phyloP scores from a whole-genome alignment of 2,329 filamentous ascomycete genomes.

The Paecilomyces sp. region DNA sequence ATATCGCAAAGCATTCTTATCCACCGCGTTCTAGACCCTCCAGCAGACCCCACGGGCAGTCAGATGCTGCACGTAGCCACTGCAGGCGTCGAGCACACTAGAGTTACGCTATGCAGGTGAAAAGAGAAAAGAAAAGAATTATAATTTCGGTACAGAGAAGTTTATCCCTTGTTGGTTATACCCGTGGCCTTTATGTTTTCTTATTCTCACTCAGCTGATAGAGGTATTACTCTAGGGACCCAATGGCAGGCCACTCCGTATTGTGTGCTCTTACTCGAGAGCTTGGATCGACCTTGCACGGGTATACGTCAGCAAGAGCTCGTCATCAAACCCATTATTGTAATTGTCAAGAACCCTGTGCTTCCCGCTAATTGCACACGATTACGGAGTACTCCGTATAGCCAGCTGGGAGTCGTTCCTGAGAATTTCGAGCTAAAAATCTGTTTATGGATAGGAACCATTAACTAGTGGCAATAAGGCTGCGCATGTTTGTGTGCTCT shows the following conservation, averaged over 20 bases:
- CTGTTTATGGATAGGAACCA: background rate
- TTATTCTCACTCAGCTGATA: background rate
- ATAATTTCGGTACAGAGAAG: background rate
- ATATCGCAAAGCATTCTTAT: background rate
- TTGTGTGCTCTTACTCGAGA: background rate
- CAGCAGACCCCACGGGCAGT: constrained; percentile 7
- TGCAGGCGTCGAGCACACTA: background rate
- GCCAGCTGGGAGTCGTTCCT: background rate
- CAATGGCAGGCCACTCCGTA: background rate
- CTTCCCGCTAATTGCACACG: background rate
- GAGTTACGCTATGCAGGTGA: background rate
- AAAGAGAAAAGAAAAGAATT: background rate
- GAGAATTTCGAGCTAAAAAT: background rate
- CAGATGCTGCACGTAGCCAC: constrained; percentile 5
- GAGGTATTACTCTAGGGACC: background rate
- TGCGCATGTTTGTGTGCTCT: background rate
- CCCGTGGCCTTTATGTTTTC: background rate
- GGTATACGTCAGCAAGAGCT: background rate
- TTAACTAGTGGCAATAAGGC: no score
- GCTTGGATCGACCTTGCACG: background rate
- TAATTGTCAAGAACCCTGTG: background rate
- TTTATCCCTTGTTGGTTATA: background rate
- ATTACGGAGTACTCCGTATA: background rate
- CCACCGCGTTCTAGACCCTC: background rate
- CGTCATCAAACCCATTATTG: no score